These are phyloP conservation scores for Trichoderma reesei DNA, from an alignment of 495 filamentous ascomycete species.

Conservation along the genomic window DNA sequence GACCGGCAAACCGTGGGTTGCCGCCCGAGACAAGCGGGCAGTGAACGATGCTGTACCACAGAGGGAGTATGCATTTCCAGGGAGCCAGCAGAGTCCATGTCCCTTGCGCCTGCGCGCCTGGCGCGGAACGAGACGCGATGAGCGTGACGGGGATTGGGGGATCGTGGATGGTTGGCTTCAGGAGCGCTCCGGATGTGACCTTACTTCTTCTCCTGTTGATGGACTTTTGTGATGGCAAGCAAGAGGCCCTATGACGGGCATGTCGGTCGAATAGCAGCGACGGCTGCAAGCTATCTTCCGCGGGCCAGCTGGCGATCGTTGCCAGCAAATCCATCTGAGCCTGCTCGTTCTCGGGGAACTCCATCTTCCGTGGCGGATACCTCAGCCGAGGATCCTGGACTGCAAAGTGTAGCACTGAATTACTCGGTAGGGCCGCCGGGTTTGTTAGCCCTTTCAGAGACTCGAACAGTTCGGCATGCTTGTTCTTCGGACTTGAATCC, in stretches of 20 bases:
- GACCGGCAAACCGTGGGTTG: conserved; percentile 71
- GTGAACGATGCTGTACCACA: conserved; percentile 85
- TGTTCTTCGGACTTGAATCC: conserved; percentile 23
- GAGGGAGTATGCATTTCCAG: conserved; percentile 78
- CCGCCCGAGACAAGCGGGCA: conserved; percentile 73
- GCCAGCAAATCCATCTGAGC: conserved; percentile 34
- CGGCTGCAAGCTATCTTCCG: conserved; percentile 47
- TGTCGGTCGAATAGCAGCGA: conserved; percentile 59
- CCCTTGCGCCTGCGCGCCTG: conserved; percentile 45
- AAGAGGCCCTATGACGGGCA: conserved; percentile 45
- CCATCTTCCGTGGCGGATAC: conserved; percentile 51
- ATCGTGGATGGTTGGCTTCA: conserved; percentile 54
- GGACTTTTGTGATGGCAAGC: conserved; percentile 69
- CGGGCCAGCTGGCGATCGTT: conserved; percentile 58
- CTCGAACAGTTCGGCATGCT: conserved; percentile 48
- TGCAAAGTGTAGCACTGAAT: conserved; percentile 62
- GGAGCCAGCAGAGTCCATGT: conserved; percentile 81
- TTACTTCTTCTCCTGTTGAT: conserved; percentile 76
- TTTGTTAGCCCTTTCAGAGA: conserved; percentile 63
- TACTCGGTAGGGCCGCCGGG: conserved; percentile 61
- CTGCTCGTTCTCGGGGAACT: conserved; percentile 41
- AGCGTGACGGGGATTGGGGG: conserved; percentile 74
- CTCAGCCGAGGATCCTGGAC: conserved; percentile 71
- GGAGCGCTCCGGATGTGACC: conserved; percentile 52
- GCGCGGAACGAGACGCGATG: conserved; percentile 44